Conservation (phyloP, 805 yeast genomes). For the Candida sonorensis region DNA sequence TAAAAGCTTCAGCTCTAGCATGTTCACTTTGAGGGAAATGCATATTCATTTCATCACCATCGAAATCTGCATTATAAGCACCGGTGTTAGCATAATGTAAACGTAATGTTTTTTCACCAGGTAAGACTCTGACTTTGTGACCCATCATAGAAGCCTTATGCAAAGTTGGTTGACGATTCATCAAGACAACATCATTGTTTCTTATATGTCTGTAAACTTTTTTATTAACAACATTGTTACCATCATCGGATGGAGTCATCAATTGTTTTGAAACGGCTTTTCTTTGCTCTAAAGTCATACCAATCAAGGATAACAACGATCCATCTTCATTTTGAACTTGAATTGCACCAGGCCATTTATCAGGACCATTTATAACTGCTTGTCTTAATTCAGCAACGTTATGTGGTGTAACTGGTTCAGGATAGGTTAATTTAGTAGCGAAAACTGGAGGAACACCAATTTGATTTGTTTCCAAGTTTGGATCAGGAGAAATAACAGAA, state of each 20-base stretch:
- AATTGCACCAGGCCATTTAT: constrained; percentile 97
- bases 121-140: constrained; percentile 92
- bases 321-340: constrained; percentile 97
- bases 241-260: constrained; percentile 65
- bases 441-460: constrained; percentile 99
- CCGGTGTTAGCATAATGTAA: constrained; percentile 98
- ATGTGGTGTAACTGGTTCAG: constrained; percentile 94
- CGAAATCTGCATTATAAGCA: constrained; percentile 98
- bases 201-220: constrained; percentile 93
- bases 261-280: constrained; percentile 92
- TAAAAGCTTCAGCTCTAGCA: constrained; percentile 92
- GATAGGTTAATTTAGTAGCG: constrained; percentile 91
- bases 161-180: constrained; percentile 99
- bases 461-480: constrained; percentile 94
- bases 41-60: constrained; percentile 99
- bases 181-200: constrained; percentile 90
- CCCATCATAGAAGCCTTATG: constrained; percentile 99
- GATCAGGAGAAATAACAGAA: constrained; percentile 98
- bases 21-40: constrained; percentile 98
- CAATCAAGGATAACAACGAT: constrained; percentile 66
- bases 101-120: constrained; percentile 94
- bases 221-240: constrained; percentile 66
- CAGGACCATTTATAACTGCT: constrained; percentile 97
- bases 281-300: constrained; percentile 90
- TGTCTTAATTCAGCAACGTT: constrained; percentile 86